Evolutionary conservation across 768 basidiomycete species (phyloP).

Genomic region (Phaeotremella fagi): DNA sequence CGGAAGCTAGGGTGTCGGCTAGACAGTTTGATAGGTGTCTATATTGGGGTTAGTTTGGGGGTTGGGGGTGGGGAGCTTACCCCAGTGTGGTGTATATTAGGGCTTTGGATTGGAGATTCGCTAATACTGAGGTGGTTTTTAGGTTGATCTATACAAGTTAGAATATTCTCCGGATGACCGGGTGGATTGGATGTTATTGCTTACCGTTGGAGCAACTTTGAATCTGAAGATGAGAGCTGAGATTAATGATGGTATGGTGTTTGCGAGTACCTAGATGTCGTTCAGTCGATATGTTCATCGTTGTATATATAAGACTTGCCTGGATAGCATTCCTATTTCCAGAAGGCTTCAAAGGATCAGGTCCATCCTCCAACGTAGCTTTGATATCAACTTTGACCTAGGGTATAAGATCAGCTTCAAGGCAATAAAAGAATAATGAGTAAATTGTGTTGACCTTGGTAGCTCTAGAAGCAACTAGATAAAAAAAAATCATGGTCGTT

Average conservation of each 20-base stretch:
- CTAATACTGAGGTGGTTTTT: not conserved
- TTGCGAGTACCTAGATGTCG: slow-evolving; percentile 56
- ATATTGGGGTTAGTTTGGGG: not conserved
- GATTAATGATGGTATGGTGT: slow-evolving; percentile 56
- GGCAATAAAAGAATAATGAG: not conserved
- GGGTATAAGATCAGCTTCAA: not conserved
- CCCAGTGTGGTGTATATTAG: slow-evolving; percentile 27
- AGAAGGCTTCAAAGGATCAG: slow-evolving; percentile 54
- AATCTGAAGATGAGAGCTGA: slow-evolving; percentile 31
- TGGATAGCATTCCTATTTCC: slow-evolving; percentile 76
- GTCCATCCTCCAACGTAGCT: slow-evolving; percentile 63
- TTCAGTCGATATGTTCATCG: not conserved
- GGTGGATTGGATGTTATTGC: slow-evolving; percentile 3
- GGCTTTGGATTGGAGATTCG: slow-evolving; percentile 3
- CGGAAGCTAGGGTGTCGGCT: slow-evolving; percentile 88
- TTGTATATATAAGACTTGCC: slow-evolving; percentile 50
- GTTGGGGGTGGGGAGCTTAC: slow-evolving; percentile 15
- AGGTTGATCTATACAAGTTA: not conserved
- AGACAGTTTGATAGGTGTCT: slow-evolving; percentile 86
- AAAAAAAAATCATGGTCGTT: slow-evolving; percentile 42
- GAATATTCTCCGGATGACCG: no score
- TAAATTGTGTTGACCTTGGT: slow-evolving; percentile 69
- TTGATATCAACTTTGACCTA: slow-evolving; percentile 61
- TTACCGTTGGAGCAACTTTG: no score
- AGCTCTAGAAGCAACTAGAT: slow-evolving; percentile 71